These are phyloP conservation scores for Metschnikowia peoriensis DNA, from an alignment of 805 yeast species.

Conservation along the genomic window DNA sequence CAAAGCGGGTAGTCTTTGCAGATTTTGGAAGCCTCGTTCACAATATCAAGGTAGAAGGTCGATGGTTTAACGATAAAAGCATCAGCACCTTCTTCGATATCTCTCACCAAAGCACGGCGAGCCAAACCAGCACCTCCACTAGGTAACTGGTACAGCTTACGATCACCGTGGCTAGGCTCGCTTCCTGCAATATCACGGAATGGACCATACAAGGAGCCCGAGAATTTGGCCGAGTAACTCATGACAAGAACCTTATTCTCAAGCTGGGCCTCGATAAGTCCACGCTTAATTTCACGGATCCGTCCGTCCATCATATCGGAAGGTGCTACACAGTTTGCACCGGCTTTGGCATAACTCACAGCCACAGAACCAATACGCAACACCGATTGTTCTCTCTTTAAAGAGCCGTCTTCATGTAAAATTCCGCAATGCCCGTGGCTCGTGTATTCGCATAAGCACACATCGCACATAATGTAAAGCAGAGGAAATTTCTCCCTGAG, in stretches of 20 bases:
- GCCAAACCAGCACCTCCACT: slow-evolving; percentile 92
- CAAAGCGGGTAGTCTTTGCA: slow-evolving; percentile 86
- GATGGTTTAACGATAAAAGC: slow-evolving; percentile 95
- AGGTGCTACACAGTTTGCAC: slow-evolving; percentile 95
- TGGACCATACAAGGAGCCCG: slow-evolving; percentile 92
- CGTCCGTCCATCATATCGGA: slow-evolving; percentile 98
- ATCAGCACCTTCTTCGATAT: slow-evolving; percentile 90
- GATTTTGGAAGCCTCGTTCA: slow-evolving; percentile 81
- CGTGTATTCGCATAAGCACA: slow-evolving; percentile 95
- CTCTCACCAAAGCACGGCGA: slow-evolving; percentile 84
- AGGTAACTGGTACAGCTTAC: slow-evolving; percentile 91
- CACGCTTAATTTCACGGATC: slow-evolving; percentile 80
- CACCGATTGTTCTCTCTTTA: slow-evolving; percentile 72
- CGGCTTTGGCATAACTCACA: slow-evolving; percentile 91
- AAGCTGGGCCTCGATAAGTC: slow-evolving; percentile 72
- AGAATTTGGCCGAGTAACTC: slow-evolving; percentile 93
- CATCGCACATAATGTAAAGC: slow-evolving; percentile 87
- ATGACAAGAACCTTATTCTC: slow-evolving; percentile 88
- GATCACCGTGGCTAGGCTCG: slow-evolving; percentile 84
- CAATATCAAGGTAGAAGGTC: slow-evolving; percentile 88
- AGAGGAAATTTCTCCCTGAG: slow-evolving; percentile 70
- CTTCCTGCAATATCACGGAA: slow-evolving; percentile 98
- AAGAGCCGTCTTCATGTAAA: slow-evolving; percentile 79
- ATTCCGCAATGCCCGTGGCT: slow-evolving; percentile 98
- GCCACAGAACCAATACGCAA: slow-evolving; percentile 91